Conservation (phyloP, 2,329 filamentous ascomycete species). For the Ophiostoma sp. region DNA sequence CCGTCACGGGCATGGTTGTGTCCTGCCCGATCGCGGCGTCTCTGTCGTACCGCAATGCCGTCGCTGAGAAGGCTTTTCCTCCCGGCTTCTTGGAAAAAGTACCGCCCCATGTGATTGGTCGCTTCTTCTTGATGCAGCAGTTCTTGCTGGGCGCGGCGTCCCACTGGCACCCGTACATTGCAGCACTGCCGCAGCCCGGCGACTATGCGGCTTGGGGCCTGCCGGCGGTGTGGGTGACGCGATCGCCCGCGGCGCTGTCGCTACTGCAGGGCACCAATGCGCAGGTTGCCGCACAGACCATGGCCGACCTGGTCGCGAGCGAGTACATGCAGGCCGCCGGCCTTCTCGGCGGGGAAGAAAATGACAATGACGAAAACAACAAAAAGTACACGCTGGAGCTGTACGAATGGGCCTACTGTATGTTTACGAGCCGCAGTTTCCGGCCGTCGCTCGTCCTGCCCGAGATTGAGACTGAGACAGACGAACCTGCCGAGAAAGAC, state of each 20-base stretch:
- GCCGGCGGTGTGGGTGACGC: constrained; percentile 60
- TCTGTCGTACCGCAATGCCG: constrained; percentile 55
- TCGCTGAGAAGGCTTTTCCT: constrained; percentile 43
- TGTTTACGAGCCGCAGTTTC: constrained; percentile 62
- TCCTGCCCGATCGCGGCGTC: constrained; percentile 49
- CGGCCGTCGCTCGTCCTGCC: constrained; percentile 54
- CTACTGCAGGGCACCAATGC: constrained; percentile 53
- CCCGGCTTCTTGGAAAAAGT: constrained; percentile 44
- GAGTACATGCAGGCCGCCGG: constrained; percentile 40
- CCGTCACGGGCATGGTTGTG: constrained; percentile 43
- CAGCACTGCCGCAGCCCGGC: constrained; percentile 57
- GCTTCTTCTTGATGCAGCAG: constrained; percentile 66
- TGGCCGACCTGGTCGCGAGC: constrained; percentile 41
- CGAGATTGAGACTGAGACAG: not conserved
- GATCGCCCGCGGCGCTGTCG: constrained; percentile 25
- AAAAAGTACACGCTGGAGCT: constrained; percentile 42
- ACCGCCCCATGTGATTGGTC: constrained; percentile 56
- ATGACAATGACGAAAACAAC: too few relatives aligned
- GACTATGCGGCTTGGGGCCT: constrained; percentile 48
- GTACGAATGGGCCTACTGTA: constrained; percentile 60
- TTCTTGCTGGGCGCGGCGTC: constrained; percentile 54
- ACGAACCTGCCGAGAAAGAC: constrained; percentile 34
- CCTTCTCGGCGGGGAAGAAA: not conserved
- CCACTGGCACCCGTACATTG: constrained; percentile 65
- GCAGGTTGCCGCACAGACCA: constrained; percentile 45